Conservation (phyloP, 305 asterid genomes). For the Fraxinus platypoda region DNA sequence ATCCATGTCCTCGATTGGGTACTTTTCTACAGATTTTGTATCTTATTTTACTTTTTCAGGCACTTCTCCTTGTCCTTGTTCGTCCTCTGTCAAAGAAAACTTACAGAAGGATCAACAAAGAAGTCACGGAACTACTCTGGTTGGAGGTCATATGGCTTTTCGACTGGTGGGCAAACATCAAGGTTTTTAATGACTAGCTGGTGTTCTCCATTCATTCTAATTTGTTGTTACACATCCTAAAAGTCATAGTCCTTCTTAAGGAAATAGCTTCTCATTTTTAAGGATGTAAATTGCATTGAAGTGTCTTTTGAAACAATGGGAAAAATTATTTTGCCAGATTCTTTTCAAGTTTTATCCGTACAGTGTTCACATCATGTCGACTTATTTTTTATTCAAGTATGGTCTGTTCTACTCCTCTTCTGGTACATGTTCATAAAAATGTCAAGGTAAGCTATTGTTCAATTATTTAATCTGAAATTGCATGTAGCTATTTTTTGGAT, state of each 20-base stretch:
- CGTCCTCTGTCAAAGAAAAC: conserved; percentile 62
- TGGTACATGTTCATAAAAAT: neutral
- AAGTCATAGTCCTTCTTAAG: neutral
- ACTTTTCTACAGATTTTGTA: neutral
- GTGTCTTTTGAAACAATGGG: neutral
- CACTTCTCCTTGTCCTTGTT: conserved; percentile 50
- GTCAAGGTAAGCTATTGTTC: neutral
- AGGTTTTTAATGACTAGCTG: conserved; percentile 45
- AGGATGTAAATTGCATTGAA: neutral
- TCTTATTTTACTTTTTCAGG: conserved; percentile 41
- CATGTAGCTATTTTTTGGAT: neutral
- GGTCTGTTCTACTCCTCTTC: neutral
- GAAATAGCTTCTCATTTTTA: neutral
- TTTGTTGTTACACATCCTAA: conserved; percentile 1
- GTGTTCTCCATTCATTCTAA: neutral
- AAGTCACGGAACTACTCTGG: conserved; percentile 65
- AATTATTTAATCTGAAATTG: neutral
- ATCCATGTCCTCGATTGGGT: conserved; percentile 7
- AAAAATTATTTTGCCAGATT: neutral
- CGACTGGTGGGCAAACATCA: conserved; percentile 92
- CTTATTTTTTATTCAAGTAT: neutral
- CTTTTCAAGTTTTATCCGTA: neutral
- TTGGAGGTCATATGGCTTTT: conserved; percentile 76
- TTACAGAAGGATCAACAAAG: conserved; percentile 64
- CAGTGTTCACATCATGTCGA: neutral